Base-by-base conservation (phyloP, 176 grass and related monocot genomes). In the Dactylis glomerata region DNA sequence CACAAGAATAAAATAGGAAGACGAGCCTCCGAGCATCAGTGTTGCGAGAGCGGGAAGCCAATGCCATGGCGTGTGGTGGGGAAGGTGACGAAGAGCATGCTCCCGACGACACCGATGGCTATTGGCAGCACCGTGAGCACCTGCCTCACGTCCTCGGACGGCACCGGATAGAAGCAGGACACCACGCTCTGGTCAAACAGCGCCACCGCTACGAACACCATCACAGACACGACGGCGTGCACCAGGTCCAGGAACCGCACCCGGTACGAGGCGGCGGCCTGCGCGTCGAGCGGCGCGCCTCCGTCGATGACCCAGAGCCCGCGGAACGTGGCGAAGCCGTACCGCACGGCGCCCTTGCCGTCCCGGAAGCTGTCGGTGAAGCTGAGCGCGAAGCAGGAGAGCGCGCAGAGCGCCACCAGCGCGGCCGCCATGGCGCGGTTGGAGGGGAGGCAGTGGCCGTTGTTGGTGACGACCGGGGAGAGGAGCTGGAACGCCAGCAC, bases 341-440 rank as follows among this genome's bases (percentile, higher is more conserved):
- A 90, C 15, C 91, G 79, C 24, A 98, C 89, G 80, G 77, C 77
- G 33, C 91, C 89, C 5, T 12, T 80, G 47, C 26, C 77, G 65
- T 93, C 96, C 1, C 77, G 58, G 83, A 93, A 98, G 85, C 91
- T 95, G 82, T 95, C 92, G 6, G 92, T 95, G 91, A 98, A 98
- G 85, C 96, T 93, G 69, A 93, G 85, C 49, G 81, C 54, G 76
- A 98, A 90, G 87, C 92, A 93, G 31, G 96, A 98, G 57, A 98
- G 80, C 12, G 78, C 92, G 71, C 96, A 98, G 76, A 98, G 89
- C 38, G 72, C 63, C 24, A 95, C 57, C 32, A 98, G 95, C 37
- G 71, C 56, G 13, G 0, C 80, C 2, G 80, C 87, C 92, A 98
- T 90, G 52, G 26, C 70, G 38, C 87, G 78, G 82, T 90, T 89